Evolutionary conservation across 805 yeast genomes (phyloP).

Genomic region (Kregervanrija delftensis): DNA sequence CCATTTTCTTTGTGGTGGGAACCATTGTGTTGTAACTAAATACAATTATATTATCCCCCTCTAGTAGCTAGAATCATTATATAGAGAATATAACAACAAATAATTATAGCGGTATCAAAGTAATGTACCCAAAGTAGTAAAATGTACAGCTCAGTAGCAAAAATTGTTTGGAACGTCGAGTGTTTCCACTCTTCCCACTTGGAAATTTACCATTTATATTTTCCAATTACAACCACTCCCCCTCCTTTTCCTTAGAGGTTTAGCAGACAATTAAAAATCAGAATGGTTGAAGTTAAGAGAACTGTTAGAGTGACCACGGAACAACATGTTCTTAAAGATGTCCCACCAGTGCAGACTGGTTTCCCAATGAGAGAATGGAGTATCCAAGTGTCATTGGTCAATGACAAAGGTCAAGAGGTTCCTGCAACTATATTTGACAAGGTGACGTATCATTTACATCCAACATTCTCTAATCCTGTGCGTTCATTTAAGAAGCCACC

Average conservation of each 20-base stretch:
- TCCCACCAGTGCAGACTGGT: slow-evolving; percentile 79
- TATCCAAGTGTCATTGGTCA: slow-evolving; percentile 66
- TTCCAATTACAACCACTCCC: not conserved
- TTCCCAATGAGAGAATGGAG: slow-evolving; percentile 96
- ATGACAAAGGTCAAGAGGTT: slow-evolving; percentile 71
- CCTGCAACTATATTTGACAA: slow-evolving; percentile 88
- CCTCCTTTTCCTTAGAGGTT: not conserved
- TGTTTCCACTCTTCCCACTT: not conserved
- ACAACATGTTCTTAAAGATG: slow-evolving; percentile 74
- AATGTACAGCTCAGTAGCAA: not conserved
- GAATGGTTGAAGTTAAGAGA: slow-evolving; percentile 59
- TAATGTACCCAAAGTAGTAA: not conserved
- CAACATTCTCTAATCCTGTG: slow-evolving; percentile 87
- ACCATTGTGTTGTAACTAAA: too few species aligned
- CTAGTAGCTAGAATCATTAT: too few species aligned
- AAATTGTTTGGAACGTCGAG: not conserved
- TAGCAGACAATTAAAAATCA: not conserved
- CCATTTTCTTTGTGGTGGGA: too few species aligned
- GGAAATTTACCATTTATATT: not conserved
- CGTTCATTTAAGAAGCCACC: slow-evolving; percentile 79
- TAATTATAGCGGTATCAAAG: not conserved
- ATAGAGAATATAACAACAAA: too few species aligned
- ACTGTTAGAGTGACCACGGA: slow-evolving; percentile 81
- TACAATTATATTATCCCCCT: too few species aligned
- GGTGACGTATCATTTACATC: slow-evolving; percentile 90